These are phyloP conservation scores for Talaromyces islandicus DNA, from an alignment of 2,329 filamentous ascomycete genomes.

Conservation along the genomic window DNA sequence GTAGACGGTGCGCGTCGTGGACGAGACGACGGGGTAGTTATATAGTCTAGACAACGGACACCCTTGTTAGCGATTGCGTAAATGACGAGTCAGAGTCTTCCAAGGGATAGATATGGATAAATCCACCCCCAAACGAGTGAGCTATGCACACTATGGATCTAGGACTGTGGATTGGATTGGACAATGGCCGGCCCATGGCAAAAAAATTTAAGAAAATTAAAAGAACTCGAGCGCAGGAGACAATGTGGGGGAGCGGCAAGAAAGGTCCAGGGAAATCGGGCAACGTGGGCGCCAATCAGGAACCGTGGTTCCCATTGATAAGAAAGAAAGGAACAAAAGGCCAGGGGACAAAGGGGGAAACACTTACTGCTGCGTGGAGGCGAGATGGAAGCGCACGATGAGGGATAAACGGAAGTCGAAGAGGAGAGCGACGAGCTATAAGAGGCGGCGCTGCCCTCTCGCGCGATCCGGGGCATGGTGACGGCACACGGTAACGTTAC, in stretches of 20 bases:
- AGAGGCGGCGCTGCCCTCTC: slow-evolving; percentile 3
- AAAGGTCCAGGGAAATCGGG: neutral
- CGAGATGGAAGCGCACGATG: slow-evolving; percentile 8
- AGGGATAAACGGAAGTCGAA: slow-evolving; percentile 8
- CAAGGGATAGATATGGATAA: neutral
- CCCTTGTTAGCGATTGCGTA: neutral
- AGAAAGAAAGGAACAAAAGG: neutral
- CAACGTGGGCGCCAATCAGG: neutral
- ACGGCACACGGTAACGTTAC: neutral
- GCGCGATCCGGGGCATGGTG: neutral
- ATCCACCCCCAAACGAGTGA: neutral
- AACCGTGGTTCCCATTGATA: neutral
- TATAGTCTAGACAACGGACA: neutral
- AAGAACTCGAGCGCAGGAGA: neutral
- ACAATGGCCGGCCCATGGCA: neutral
- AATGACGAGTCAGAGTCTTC: neutral
- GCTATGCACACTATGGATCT: neutral
- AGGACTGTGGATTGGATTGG: neutral
- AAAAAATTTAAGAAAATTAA: neutral
- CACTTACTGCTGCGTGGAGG: slow-evolving; percentile 9
- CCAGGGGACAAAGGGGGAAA: neutral
- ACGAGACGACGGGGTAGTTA: slow-evolving; percentile 10
- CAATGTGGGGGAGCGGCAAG: neutral
- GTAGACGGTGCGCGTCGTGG: slow-evolving; percentile 19
- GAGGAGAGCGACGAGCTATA: slow-evolving; percentile 7